These are phyloP conservation scores for Fusarium torreyae DNA, from an alignment of 2,329 filamentous ascomycete genomes.

Conservation along the genomic window DNA sequence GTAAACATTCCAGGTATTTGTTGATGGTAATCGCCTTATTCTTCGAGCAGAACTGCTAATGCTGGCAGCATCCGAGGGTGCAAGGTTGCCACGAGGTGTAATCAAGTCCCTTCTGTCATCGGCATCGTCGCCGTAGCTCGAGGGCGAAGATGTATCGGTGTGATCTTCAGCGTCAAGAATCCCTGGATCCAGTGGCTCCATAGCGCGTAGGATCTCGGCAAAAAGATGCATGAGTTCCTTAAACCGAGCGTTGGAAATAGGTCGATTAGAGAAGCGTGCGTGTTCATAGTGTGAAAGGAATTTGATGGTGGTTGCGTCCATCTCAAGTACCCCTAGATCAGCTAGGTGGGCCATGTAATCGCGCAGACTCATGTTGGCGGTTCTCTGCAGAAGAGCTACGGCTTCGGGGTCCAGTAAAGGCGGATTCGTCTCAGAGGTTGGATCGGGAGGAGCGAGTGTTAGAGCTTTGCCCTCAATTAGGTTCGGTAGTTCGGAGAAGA, in stretches of 20 bases:
- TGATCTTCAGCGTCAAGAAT: constrained; percentile 60
- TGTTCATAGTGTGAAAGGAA: constrained; percentile 87
- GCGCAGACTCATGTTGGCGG: constrained; percentile 79
- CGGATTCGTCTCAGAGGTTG: constrained; percentile 56
- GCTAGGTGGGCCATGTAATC: constrained; percentile 83
- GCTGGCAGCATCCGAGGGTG: constrained; percentile 51
- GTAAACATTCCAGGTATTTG: constrained; percentile 62
- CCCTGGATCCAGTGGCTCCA: constrained; percentile 74
- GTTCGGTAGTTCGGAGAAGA: constrained; percentile 87
- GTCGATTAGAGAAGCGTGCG: constrained; percentile 83
- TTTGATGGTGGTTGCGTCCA: constrained; percentile 62
- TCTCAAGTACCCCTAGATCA: constrained; percentile 72
- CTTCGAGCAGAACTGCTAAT: constrained; percentile 53
- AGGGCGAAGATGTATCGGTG: constrained; percentile 49
- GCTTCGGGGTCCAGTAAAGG: constrained; percentile 75
- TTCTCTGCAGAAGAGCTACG: constrained; percentile 79
- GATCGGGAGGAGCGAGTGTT: constrained; percentile 79
- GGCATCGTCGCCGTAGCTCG: constrained; percentile 64
- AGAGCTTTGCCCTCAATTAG: constrained; percentile 94
- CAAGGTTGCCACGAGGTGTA: constrained; percentile 55
- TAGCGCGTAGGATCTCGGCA: constrained; percentile 82
- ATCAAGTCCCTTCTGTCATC: constrained; percentile 61
- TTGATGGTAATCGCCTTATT: constrained; percentile 59
- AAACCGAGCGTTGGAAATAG: constrained; percentile 80
- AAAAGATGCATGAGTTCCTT: constrained; percentile 86